A percentile compares a stretch with the other conserved stretches of the same genome.
These are phyloP conservation scores for Leccinellum albellum DNA, from an alignment of 768 basidiomycete species.

Conservation along the genomic window DNA sequence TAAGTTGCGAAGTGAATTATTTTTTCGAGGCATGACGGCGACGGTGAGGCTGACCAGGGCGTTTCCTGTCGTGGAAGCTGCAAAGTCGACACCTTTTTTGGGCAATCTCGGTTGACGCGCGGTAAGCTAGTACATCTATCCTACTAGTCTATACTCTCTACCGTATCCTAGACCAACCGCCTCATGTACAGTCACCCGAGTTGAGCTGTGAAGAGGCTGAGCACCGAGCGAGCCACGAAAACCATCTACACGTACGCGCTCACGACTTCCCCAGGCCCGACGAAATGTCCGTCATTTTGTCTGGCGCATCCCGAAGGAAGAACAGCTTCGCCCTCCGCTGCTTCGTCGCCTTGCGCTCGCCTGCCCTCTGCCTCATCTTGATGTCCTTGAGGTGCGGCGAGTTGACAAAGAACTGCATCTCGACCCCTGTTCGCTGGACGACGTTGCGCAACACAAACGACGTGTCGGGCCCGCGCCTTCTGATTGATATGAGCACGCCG, in stretches of 20 bases:
- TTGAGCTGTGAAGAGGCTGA: conserved; percentile 7
- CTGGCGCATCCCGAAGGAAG: conserved; percentile 78
- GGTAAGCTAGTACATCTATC: conserved; percentile 1
- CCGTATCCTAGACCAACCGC: background rate
- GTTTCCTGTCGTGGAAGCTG: conserved; percentile 11
- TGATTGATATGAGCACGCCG: conserved; percentile 81
- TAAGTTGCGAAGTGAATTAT: conserved; percentile 56
- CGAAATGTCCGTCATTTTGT: conserved; percentile 77
- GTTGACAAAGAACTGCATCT: conserved; percentile 86
- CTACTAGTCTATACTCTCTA: conserved; percentile 8
- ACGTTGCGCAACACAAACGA: conserved; percentile 89
- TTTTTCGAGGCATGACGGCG: conserved; percentile 43
- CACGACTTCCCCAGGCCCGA: conserved; percentile 37
- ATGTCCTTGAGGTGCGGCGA: conserved; percentile 88
- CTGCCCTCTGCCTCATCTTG: conserved; percentile 66
- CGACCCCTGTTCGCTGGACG: conserved; percentile 86
- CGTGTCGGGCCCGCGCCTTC: conserved; percentile 81
- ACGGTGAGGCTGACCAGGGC: conserved; percentile 9
- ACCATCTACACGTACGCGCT: conserved; percentile 13
- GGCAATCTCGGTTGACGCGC: conserved; percentile 3
- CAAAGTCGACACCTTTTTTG: conserved; percentile 14
- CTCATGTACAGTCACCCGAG: background rate
- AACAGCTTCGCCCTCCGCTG: conserved; percentile 76
- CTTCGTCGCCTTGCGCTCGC: conserved; percentile 43
- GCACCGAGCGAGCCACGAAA: background rate